Conservation (phyloP, 2,329 filamentous ascomycete species). For the Thermomyces lanuginosus region DNA sequence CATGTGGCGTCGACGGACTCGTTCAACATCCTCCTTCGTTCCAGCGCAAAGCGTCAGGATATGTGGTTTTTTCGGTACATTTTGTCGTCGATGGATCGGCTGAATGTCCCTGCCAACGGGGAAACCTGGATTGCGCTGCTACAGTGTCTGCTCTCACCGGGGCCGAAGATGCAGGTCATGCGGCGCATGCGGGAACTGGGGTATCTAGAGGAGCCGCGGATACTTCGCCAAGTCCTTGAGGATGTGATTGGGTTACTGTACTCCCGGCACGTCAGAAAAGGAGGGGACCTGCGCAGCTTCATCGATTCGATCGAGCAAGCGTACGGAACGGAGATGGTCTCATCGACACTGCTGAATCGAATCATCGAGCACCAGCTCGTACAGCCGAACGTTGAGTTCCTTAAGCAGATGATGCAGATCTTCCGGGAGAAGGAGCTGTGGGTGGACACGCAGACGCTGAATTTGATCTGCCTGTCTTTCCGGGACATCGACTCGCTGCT, state of each 20-base stretch:
- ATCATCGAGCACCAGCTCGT: conserved; percentile 24
- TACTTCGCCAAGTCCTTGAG: conserved; percentile 14
- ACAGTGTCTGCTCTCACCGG: conserved; percentile 12
- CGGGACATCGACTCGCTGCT: conserved; percentile 13
- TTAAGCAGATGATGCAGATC: conserved; percentile 16
- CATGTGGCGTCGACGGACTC: conserved; percentile 23
- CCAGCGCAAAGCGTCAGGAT: conserved; percentile 22
- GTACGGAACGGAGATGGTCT: conserved; percentile 24
- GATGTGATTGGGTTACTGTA: conserved; percentile 19
- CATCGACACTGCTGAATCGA: conserved; percentile 18
- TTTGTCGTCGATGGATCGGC: conserved; percentile 23
- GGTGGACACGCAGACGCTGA: conserved; percentile 15
- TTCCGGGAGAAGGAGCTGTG: conserved; percentile 15
- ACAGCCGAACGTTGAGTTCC: conserved; percentile 12
- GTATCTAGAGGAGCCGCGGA: conserved; percentile 12
- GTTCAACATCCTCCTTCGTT: conserved; percentile 30
- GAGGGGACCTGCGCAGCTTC: conserved; percentile 20
- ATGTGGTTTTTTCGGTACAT: conserved; percentile 23
- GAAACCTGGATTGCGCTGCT: conserved; percentile 29
- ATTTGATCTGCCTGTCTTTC: conserved; percentile 15
- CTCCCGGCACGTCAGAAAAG: conserved; percentile 16
- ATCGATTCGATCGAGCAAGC: conserved; percentile 21
- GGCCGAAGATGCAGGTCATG: conserved; percentile 15
- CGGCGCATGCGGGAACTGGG: conserved; percentile 18
- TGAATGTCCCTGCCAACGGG: conserved; percentile 23